phyloP scores from a whole-genome alignment of 441 rosid genomes.

The Populus hybrid region DNA sequence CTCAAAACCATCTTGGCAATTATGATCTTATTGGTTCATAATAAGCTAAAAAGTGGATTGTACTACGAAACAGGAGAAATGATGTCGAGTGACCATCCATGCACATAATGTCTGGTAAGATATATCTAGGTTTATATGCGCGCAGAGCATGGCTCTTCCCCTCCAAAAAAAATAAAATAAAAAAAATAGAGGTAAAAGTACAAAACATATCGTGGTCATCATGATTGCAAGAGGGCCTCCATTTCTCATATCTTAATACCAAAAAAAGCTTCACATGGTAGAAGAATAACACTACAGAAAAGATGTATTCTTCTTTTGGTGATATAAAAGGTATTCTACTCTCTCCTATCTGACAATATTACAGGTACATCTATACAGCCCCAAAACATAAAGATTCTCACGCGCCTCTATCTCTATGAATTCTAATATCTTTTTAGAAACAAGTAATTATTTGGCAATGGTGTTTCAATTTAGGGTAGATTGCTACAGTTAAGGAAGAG shows the following conservation, averaged over 20 bases:
- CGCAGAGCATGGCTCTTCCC: neutral
- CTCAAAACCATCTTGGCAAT: conserved; percentile 14
- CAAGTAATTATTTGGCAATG: neutral
- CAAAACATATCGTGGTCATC: neutral
- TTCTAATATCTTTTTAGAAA: neutral
- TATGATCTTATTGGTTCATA: conserved; percentile 18
- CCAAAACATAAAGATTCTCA: neutral
- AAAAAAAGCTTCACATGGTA: conserved; percentile 35
- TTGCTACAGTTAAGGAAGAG: neutral
- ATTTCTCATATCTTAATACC: neutral
- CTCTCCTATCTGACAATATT: neutral
- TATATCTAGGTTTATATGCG: neutral
- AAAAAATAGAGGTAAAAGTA: neutral
- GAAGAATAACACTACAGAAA: conserved; percentile 25
- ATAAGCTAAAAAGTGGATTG: conserved; percentile 33
- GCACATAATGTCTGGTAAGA: neutral
- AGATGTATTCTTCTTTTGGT: conserved; percentile 34
- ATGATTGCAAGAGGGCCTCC: neutral
- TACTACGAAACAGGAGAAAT: conserved; percentile 20
- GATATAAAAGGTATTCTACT: conserved; percentile 24
- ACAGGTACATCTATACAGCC: neutral
- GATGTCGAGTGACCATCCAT: conserved; percentile 8
- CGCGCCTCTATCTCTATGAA: neutral
- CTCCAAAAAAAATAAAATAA: neutral
- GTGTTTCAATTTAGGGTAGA: neutral